Percentiles rank a stretch among this genome's conserved stretches.
These are phyloP conservation scores for Pythium coloratum DNA, from an alignment of 352 stramenopile species.

Conservation along the genomic window DNA sequence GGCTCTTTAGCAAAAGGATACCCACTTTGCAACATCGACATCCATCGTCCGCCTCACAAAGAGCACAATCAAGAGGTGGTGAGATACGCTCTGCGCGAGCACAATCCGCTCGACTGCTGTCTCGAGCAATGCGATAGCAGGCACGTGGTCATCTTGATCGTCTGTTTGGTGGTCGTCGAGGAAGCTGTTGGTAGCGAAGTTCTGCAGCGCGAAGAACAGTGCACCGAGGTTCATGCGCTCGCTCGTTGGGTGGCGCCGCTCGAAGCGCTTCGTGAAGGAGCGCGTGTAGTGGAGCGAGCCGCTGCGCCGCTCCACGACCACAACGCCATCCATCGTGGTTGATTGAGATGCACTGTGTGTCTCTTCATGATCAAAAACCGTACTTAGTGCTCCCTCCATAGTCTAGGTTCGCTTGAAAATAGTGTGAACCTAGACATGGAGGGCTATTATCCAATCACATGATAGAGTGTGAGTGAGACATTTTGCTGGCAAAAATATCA, in stretches of 20 bases:
- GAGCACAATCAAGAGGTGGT: constrained; percentile 28
- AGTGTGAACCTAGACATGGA: too few species aligned
- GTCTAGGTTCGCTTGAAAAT: background rate
- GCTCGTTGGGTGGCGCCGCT: constrained; percentile 41
- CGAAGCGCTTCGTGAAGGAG: constrained; percentile 52
- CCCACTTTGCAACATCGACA: constrained; percentile 35
- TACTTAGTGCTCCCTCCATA: background rate
- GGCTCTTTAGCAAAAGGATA: background rate
- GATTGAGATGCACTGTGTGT: background rate
- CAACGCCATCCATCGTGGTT: constrained; percentile 50
- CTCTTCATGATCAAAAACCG: background rate
- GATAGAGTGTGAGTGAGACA: too few species aligned
- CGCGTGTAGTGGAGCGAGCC: constrained; percentile 51
- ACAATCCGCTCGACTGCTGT: constrained; percentile 53
- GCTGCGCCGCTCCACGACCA: constrained; percentile 49
- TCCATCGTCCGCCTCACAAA: constrained; percentile 39
- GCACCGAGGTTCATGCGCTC: constrained; percentile 66
- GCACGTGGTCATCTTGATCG: background rate
- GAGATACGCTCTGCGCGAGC: constrained; percentile 30
- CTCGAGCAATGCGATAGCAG: constrained; percentile 39
- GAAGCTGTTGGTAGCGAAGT: constrained; percentile 48
- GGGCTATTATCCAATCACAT: too few species aligned
- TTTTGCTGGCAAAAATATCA: too few species aligned
- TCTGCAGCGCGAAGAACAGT: constrained; percentile 65
- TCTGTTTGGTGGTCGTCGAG: constrained; percentile 1